Conservation (phyloP, 441 rosid species). For the Flueggea neowawraea region DNA sequence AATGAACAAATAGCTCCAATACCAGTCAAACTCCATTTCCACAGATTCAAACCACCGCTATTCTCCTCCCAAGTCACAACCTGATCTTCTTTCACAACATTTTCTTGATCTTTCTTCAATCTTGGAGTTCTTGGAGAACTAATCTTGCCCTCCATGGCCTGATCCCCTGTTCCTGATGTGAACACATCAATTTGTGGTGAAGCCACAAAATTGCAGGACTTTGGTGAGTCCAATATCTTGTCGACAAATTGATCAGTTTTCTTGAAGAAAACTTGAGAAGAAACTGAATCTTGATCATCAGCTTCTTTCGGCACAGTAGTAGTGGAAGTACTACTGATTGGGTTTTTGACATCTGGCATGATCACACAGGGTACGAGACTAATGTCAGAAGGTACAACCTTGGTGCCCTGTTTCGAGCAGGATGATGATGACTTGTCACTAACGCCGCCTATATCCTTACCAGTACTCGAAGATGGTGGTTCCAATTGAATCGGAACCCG, state of each 20-base stretch:
- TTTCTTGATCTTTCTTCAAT: slow-evolving; percentile 20
- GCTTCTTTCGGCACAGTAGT: slow-evolving; percentile 11
- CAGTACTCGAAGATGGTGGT: slow-evolving; percentile 15
- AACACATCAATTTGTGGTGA: background rate
- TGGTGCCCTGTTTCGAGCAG: slow-evolving; percentile 14
- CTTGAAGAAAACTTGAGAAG: slow-evolving; percentile 86
- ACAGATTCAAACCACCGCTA: slow-evolving; percentile 45
- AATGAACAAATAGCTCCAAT: slow-evolving; percentile 91
- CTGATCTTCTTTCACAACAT: slow-evolving; percentile 14
- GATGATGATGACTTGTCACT: background rate
- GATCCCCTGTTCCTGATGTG: slow-evolving; percentile 31
- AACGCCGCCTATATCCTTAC: background rate
- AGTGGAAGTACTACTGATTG: slow-evolving; percentile 2
- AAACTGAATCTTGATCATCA: slow-evolving; percentile 54
- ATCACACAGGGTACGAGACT: slow-evolving; percentile 21
- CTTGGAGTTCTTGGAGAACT: slow-evolving; percentile 51
- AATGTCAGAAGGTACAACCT: slow-evolving; percentile 18
- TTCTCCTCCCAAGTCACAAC: slow-evolving; percentile 40
- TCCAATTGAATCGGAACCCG: slow-evolving; percentile 63
- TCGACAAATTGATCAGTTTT: slow-evolving; percentile 81
- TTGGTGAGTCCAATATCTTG: slow-evolving; percentile 84
- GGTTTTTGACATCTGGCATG: slow-evolving; percentile 27
- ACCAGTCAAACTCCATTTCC: slow-evolving; percentile 84
- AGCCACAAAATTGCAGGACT: slow-evolving; percentile 23
- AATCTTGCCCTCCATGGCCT: slow-evolving; percentile 23